Base-by-base conservation (phyloP, 2,329 filamentous ascomycete genomes). In the Dothistroma pini region DNA sequence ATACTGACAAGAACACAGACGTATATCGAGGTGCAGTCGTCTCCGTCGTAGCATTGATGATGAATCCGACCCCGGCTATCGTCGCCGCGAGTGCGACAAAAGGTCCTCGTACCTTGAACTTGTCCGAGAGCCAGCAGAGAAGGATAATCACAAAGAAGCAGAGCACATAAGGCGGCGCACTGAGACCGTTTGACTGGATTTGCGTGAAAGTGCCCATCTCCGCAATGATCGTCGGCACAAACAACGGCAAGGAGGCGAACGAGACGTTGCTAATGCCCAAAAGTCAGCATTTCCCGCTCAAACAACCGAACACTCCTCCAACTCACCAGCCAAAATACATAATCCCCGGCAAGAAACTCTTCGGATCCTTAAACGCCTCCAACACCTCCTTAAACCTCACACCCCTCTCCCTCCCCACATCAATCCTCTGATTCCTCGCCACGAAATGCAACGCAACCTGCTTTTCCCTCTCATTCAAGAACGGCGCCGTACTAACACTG, bases 221-320 rank as follows among this genome's bases (percentile, higher is more conserved):
- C 0, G 81, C 83, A 74, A 87, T 91, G 10, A 89, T 88, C 85
- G 91, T 89, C 58, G 78, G 74, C 6, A 72, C 70, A 61, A 79
- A 70, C 57, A 79, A 75, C 0, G 77, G 77, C 0, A 80, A 68
- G 1, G 75, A 77, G n/a, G 84, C 83, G 72, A 86, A 89, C 51
- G 85, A 86, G 61, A 89, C 85, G 71, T 85, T 86, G 76, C 70
- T 66, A 56, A 41, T 1, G 32, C 38, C 44, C 16, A 9, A 29
- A 29, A 60, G n/a, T 22, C 19, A 41, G 51, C 19, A 35, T 19
- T 7, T 16, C 4, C 11, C 51, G 9, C 29, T 51, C 29, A 5
- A 19, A 29, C 32, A 16, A 31, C 52, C 53, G 29, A 41, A n/a
- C n/a, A 14, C 29, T 29, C 7, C 11, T 14, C 12, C 31, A 11